These are phyloP conservation scores for Paratinospora sagittata DNA, from an alignment of 164 flowering plant species.

Conservation along the genomic window DNA sequence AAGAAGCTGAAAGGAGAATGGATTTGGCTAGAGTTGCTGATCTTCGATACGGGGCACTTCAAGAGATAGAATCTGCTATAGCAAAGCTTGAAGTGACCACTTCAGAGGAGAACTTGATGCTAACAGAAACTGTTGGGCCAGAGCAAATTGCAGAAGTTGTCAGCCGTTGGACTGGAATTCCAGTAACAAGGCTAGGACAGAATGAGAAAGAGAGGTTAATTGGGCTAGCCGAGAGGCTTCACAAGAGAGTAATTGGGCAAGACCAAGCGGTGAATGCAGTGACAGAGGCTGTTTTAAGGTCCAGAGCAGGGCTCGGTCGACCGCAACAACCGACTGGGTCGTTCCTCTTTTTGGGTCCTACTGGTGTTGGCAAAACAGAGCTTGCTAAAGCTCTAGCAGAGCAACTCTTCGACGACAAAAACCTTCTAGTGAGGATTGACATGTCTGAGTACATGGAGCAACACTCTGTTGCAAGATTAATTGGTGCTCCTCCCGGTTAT, in stretches of 20 bases:
- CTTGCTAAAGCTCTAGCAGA: constrained; percentile 95
- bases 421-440: constrained; percentile 68
- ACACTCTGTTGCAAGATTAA: constrained; percentile 78
- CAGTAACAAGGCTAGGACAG: constrained; percentile 69
- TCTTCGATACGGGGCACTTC: constrained; percentile 62
- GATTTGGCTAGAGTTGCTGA: constrained; percentile 87
- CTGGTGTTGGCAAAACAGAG: constrained; percentile 98
- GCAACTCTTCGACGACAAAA: constrained; percentile 90
- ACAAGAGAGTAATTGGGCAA: constrained; percentile 81
- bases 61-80: constrained; percentile 61
- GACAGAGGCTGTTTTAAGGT: constrained; percentile 82
- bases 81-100: constrained; percentile 48
- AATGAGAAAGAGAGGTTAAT: constrained; percentile 62
- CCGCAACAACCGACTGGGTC: constrained; percentile 90
- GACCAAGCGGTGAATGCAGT: constrained; percentile 75
- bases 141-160: constrained; percentile 81
- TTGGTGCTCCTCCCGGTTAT: constrained; percentile 99
- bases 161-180: constrained; percentile 85
- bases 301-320: constrained; percentile 80
- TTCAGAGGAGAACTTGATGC: constrained; percentile 44
- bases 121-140: constrained; percentile 73
- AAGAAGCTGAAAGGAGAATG: constrained; percentile 85
- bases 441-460: constrained; percentile 99
- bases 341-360: constrained; percentile 85
- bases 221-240: constrained; percentile 68